Evolutionary conservation across 306 rosid genomes (phyloP).

Genomic region (Ochetophila trinervis): DNA sequence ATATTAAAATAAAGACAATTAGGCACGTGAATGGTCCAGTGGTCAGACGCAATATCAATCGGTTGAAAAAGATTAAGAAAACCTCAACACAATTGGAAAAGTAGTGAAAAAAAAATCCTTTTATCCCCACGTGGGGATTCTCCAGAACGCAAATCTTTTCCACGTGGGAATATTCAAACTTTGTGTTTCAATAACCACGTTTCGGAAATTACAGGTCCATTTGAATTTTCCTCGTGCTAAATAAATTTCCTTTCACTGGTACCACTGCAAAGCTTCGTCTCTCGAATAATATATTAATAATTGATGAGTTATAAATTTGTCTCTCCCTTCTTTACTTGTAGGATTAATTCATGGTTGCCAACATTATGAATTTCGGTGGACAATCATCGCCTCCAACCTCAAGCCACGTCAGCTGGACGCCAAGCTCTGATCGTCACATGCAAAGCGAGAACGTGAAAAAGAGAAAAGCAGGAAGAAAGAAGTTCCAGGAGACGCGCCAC

Average conservation of each 20-base stretch:
- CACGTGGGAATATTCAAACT: too few species aligned
- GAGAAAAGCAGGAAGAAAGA: slow-evolving; percentile 58
- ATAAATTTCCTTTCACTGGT: not conserved
- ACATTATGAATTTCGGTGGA: not conserved
- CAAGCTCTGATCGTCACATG: not conserved
- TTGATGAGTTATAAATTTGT: not conserved
- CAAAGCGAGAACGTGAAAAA: slow-evolving; percentile 24
- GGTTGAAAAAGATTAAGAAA: too few species aligned
- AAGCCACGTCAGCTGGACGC: not conserved
- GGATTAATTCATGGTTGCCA: too few species aligned
- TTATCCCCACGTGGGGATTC: too few species aligned
- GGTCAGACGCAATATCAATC: too few species aligned
- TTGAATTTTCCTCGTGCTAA: not conserved
- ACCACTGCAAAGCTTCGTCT: not conserved
- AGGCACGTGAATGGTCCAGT: too few species aligned
- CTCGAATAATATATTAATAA: too few species aligned
- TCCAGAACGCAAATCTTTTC: too few species aligned
- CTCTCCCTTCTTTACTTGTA: not conserved
- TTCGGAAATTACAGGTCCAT: not conserved
- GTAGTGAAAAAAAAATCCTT: too few species aligned
- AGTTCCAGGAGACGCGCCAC: slow-evolving; percentile 70
- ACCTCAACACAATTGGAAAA: too few species aligned
- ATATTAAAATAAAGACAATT: too few species aligned
- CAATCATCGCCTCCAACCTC: slow-evolving; percentile 5
- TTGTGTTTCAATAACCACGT: not conserved